phyloP scores from a whole-genome alignment of 371 early-diverging fungal genomes.

The Mortierella sp. region DNA sequence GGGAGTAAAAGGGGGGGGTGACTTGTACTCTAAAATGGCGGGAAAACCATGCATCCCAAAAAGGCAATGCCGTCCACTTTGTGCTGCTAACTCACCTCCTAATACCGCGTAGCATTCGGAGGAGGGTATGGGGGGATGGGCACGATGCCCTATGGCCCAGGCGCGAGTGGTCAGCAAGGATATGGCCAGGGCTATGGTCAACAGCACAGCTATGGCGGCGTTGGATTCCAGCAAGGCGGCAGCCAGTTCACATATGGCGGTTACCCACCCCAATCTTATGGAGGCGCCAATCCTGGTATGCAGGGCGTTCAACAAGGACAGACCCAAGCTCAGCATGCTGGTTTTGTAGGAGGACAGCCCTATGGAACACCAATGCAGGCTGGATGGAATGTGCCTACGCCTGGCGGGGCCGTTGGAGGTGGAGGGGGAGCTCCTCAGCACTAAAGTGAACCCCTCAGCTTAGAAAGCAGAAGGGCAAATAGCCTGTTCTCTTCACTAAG shows the following conservation, averaged over 20 bases:
- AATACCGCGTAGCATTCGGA: slow-evolving; percentile 22
- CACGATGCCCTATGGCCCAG: slow-evolving; percentile 28
- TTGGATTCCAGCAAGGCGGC: slow-evolving; percentile 23
- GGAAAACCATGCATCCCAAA: slow-evolving; percentile 10
- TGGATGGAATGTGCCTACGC: slow-evolving; percentile 33
- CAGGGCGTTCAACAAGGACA: slow-evolving; percentile 36
- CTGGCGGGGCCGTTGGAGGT: not conserved
- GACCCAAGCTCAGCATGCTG: slow-evolving; percentile 13
- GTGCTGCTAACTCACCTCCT: not conserved
- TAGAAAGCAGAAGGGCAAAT: no score
- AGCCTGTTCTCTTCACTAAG: not conserved
- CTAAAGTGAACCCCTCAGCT: not conserved
- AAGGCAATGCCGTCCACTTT: slow-evolving; percentile 7
- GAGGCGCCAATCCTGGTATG: slow-evolving; percentile 14
- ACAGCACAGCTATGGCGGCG: slow-evolving; percentile 20
- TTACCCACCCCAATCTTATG: slow-evolving; percentile 21
- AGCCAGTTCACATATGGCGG: slow-evolving; percentile 35
- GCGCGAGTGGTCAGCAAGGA: slow-evolving; percentile 30
- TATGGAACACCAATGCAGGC: slow-evolving; percentile 20
- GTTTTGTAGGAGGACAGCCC: slow-evolving; percentile 25
- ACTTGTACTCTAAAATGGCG: not conserved
- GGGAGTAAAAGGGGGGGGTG: no score
- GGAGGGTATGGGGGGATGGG: slow-evolving; percentile 34
- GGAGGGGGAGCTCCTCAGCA: slow-evolving; percentile 34
- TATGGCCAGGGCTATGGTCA: slow-evolving; percentile 37